Conservation (phyloP, 192 early-diverging fungal genomes). For the Gonapodya sp. region DNA sequence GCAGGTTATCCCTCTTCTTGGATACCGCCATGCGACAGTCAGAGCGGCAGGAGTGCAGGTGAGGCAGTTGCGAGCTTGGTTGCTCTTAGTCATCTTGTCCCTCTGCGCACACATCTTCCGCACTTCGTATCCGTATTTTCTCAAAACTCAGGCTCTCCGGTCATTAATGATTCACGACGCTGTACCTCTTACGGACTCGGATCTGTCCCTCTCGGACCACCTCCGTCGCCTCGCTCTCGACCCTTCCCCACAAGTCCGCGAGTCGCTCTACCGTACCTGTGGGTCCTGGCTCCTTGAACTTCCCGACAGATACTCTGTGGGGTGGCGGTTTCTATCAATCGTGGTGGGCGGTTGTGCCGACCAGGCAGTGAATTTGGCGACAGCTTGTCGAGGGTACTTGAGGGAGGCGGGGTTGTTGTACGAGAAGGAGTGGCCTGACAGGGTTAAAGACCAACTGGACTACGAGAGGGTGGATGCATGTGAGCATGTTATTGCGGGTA, state of each 20-base stretch:
- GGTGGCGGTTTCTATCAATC: slow-evolving; percentile 37
- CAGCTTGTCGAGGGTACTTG: slow-evolving; percentile 19
- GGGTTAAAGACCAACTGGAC: slow-evolving; percentile 48
- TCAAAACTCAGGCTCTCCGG: slow-evolving; percentile 20
- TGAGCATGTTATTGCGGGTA: not conserved
- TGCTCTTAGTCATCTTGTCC: too few species aligned
- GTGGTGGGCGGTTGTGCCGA: slow-evolving; percentile 36
- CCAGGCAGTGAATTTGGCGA: slow-evolving; percentile 25
- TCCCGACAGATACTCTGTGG: slow-evolving; percentile 37
- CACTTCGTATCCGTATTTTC: too few species aligned
- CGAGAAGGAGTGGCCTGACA: slow-evolving; percentile 38
- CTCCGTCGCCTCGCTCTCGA: slow-evolving; percentile 31
- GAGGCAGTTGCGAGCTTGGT: slow-evolving; percentile 15
- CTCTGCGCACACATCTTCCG: too few species aligned
- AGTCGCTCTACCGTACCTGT: slow-evolving; percentile 28
- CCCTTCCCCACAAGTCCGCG: slow-evolving; percentile 35
- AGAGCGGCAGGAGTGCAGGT: slow-evolving; percentile 25
- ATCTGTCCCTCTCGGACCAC: slow-evolving; percentile 26
- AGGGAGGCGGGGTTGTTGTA: slow-evolving; percentile 35
- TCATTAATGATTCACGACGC: slow-evolving; percentile 32
- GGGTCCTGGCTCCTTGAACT: slow-evolving; percentile 30
- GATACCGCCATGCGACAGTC: slow-evolving; percentile 41
- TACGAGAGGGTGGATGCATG: slow-evolving; percentile 21
- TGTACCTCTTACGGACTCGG: slow-evolving; percentile 16
- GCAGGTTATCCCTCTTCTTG: slow-evolving; percentile 26